Conservation (phyloP, 306 rosid genomes). For the Hippophae gyantsensis region DNA sequence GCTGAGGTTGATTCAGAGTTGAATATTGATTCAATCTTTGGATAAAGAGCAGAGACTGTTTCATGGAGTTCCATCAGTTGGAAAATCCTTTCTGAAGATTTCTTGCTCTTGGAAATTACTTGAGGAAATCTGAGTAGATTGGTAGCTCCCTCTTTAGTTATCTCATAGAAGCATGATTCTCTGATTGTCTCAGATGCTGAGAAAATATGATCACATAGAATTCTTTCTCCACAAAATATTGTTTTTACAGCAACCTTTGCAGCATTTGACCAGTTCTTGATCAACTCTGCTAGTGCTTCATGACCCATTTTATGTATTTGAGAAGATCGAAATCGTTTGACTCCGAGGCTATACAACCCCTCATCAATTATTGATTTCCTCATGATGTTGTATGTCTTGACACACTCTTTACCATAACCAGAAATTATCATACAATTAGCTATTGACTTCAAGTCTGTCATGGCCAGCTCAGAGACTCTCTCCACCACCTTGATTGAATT, state of each 20-base stretch:
- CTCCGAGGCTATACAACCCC: slow-evolving; percentile 32
- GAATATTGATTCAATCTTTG: slow-evolving; percentile 33
- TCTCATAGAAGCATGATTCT: slow-evolving; percentile 37
- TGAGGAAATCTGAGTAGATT: slow-evolving; percentile 37
- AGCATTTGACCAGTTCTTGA: slow-evolving; percentile 32
- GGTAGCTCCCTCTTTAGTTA: slow-evolving; percentile 34
- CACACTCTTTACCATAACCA: slow-evolving; percentile 48
- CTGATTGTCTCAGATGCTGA: slow-evolving; percentile 28
- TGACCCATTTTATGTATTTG: slow-evolving; percentile 29
- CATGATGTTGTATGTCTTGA: slow-evolving; percentile 26
- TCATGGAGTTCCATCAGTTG: slow-evolving; percentile 28
- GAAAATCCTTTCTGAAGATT: slow-evolving; percentile 30
- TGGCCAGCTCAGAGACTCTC: slow-evolving; percentile 20
- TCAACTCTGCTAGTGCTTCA: slow-evolving; percentile 17
- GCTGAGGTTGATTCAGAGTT: slow-evolving; percentile 25
- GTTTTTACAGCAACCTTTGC: slow-evolving; percentile 29
- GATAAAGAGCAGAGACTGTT: slow-evolving; percentile 30
- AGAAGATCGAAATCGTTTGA: slow-evolving; percentile 26
- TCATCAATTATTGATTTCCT: slow-evolving; percentile 40
- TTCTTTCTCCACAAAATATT: slow-evolving; percentile 33
- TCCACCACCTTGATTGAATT: slow-evolving; percentile 18
- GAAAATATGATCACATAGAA: slow-evolving; percentile 41
- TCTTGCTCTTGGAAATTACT: slow-evolving; percentile 26
- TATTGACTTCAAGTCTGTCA: slow-evolving; percentile 39
- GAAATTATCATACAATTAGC: slow-evolving; percentile 47